Conservation (phyloP, 2,329 filamentous ascomycete genomes). For the Teratosphaeria zuluensis region DNA sequence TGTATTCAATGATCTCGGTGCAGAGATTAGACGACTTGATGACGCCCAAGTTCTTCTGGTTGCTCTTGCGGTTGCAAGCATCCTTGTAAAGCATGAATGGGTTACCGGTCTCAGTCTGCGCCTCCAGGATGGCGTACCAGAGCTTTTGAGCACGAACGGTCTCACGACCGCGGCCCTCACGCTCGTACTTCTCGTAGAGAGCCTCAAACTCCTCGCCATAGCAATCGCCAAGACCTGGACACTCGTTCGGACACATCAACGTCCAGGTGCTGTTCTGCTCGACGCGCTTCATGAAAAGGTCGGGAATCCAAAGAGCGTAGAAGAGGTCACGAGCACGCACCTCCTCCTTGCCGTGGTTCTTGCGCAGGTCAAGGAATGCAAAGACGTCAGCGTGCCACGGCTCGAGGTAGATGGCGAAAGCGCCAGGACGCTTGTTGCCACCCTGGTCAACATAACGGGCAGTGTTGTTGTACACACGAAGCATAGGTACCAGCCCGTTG, state of each 20-base stretch:
- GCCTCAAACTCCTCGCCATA: constrained; percentile 97
- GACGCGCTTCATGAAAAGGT: constrained; percentile 99
- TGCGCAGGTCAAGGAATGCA: constrained; percentile 91
- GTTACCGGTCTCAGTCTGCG: constrained; percentile 97
- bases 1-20: constrained; percentile 98
- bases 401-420: constrained; percentile 97
- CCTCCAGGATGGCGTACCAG: constrained; percentile 97
- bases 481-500: constrained; percentile 95
- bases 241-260: constrained; percentile 95
- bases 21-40: constrained; percentile 98
- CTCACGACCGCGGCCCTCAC: constrained; percentile 74
- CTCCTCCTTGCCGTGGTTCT: constrained; percentile 99
- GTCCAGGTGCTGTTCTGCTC: constrained; percentile 97
- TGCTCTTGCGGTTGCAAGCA: constrained; percentile 96
- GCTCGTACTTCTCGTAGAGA: constrained; percentile 84
- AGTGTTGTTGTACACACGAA: constrained; percentile 98
- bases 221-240: constrained; percentile 86
- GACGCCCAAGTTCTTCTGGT: constrained; percentile 98
- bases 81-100: constrained; percentile 99
- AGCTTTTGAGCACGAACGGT: constrained; percentile 97
- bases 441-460: constrained; percentile 97
- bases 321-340: constrained; percentile 94
- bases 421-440: constrained; percentile 97
- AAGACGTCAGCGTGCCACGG: constrained; percentile 98
- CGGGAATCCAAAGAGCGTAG: constrained; percentile 95